phyloP scores from a whole-genome alignment of 2,329 filamentous ascomycete genomes.

The Ciborinia camelliae region DNA sequence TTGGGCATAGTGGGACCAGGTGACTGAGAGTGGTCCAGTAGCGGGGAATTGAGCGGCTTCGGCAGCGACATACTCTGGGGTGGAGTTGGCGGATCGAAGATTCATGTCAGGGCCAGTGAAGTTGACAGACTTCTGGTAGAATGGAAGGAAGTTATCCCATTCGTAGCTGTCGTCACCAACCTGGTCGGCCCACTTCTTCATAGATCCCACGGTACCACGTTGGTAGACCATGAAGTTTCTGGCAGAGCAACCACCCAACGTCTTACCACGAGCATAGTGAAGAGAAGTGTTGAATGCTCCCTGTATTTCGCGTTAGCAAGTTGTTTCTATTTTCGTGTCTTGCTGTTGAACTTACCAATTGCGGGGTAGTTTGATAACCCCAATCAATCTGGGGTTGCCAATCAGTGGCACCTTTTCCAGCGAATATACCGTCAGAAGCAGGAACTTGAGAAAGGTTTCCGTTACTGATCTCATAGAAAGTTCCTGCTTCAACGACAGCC shows the following conservation, averaged over 20 bases:
- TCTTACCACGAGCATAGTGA: slow-evolving; percentile 35
- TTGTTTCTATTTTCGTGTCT: background rate
- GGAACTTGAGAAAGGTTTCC: slow-evolving; percentile 19
- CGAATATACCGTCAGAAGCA: background rate
- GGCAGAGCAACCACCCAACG: slow-evolving; percentile 35
- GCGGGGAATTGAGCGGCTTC: slow-evolving; percentile 32
- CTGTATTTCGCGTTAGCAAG: background rate
- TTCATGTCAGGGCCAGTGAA: slow-evolving; percentile 15
- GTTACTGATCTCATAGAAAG: slow-evolving; percentile 21
- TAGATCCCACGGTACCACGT: slow-evolving; percentile 34
- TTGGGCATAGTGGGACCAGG: slow-evolving; percentile 42
- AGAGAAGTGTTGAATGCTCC: slow-evolving; percentile 18
- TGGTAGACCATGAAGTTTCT: slow-evolving; percentile 38
- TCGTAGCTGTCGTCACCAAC: slow-evolving; percentile 44
- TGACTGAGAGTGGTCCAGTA: slow-evolving; percentile 41
- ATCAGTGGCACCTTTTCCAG: slow-evolving; percentile 19
- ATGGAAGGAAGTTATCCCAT: slow-evolving; percentile 46
- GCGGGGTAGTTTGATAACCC: slow-evolving; percentile 35
- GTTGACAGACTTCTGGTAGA: slow-evolving; percentile 36
- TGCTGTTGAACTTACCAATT: slow-evolving; percentile 23
- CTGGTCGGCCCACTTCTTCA: slow-evolving; percentile 43
- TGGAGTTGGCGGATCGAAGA: slow-evolving; percentile 32
- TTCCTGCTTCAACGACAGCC: slow-evolving; percentile 21
- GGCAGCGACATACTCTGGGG: slow-evolving; percentile 30
- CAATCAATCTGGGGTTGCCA: slow-evolving; percentile 30